phyloP scores from a whole-genome alignment of 139 green algal species.

The Micromonas pusilla region DNA sequence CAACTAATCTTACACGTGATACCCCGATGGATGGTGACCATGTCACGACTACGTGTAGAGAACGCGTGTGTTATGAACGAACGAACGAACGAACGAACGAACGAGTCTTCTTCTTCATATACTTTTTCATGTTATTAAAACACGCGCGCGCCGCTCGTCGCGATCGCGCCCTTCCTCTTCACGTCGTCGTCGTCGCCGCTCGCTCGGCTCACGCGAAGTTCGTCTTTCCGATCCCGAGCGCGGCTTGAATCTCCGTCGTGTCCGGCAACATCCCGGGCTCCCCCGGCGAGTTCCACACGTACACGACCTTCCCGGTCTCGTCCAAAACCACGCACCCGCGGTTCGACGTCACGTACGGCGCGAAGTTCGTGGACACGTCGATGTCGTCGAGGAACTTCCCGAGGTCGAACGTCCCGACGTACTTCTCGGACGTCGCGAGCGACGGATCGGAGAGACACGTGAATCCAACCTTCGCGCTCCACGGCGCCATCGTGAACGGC shows the following conservation, averaged over 20 bases:
- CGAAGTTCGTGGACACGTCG: constrained; percentile 18
- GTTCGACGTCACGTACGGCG: constrained; percentile 12
- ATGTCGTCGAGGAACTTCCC: constrained; percentile 20
- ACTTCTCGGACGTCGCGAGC: background rate
- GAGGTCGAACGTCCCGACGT: constrained; percentile 26
- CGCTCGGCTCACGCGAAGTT: background rate
- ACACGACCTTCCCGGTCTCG: constrained; percentile 16
- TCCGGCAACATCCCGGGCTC: background rate
- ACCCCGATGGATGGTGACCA: too few species aligned
- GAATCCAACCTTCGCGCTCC: background rate
- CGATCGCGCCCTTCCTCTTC: background rate
- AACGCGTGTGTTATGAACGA: too few species aligned
- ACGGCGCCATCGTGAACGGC: constrained; percentile 12
- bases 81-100: too few species aligned
- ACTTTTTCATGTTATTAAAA: background rate
- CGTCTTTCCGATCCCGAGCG: background rate
- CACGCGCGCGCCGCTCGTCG: background rate
- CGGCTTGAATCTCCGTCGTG: background rate
- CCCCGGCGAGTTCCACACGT: constrained; percentile 21
- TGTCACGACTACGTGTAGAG: too few species aligned
- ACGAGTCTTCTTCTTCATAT: background rate
- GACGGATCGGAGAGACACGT: background rate
- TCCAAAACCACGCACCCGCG: constrained; percentile 21
- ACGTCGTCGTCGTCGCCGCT: background rate
- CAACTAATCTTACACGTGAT: too few species aligned